These are phyloP conservation scores for Penicillium alfredii DNA, from an alignment of 495 filamentous ascomycete genomes.

Conservation along the genomic window DNA sequence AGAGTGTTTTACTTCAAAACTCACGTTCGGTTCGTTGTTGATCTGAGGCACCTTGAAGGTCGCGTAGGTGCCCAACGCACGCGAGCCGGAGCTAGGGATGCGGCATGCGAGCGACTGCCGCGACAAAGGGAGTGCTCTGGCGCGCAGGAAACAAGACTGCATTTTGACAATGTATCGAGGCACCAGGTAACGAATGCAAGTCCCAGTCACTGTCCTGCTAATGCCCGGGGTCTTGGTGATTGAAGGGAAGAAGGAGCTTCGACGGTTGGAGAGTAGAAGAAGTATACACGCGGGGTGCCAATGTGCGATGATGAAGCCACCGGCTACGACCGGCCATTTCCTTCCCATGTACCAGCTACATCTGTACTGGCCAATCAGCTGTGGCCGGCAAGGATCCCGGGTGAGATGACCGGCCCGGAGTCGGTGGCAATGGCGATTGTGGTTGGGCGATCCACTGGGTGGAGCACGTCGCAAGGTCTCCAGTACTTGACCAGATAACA, in stretches of 20 bases:
- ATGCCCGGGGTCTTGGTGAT: too few species aligned
- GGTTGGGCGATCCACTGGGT: conserved; percentile 4
- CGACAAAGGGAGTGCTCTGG: conserved; percentile 26
- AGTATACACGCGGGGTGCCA: conserved; percentile 20
- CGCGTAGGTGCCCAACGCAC: conserved; percentile 52
- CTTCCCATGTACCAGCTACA: neutral
- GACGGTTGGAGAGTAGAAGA: conserved; percentile 5
- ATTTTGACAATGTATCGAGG: conserved; percentile 18
- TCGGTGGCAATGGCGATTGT: neutral
- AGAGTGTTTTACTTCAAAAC: conserved; percentile 20
- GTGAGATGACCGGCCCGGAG: conserved; percentile 23
- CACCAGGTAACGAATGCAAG: too few species aligned
- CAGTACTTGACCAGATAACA: too few species aligned
- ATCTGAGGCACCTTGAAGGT: conserved; percentile 83
- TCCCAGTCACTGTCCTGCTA: too few species aligned
- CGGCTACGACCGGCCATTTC: conserved; percentile 25
- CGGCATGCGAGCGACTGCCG: conserved; percentile 19
- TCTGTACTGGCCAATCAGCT: conserved; percentile 10
- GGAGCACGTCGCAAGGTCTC: too few species aligned
- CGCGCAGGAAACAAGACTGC: conserved; percentile 33
- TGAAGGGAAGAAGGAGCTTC: too few species aligned
- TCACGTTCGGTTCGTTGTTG: conserved; percentile 89
- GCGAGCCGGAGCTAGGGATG: conserved; percentile 21
- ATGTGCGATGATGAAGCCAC: conserved; percentile 14
- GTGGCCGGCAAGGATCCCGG: conserved; percentile 19